Percentiles rank a stretch among this genome's conserved stretches.
Evolutionary conservation across 805 yeast genomes (phyloP).

Genomic region (Myxozyma sirexii): DNA sequence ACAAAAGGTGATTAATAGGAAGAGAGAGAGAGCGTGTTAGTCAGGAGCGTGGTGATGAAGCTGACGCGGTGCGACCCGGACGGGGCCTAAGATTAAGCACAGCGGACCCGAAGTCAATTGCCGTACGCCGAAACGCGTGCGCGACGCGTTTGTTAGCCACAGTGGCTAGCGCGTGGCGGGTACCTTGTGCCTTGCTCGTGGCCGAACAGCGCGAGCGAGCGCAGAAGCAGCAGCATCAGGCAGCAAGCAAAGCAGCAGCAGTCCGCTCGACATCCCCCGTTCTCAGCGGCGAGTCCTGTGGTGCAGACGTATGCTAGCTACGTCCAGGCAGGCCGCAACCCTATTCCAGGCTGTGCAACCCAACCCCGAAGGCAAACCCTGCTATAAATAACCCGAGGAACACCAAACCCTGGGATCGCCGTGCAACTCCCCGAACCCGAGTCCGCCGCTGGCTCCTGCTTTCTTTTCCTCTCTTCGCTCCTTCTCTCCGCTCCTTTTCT

Average conservation of each 20-base stretch:
- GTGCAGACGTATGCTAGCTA: no score
- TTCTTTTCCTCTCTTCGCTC: not conserved
- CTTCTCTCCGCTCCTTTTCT: not conserved
- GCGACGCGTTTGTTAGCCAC: not conserved
- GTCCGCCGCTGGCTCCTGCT: slow-evolving; percentile 5
- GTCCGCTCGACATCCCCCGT: no score
- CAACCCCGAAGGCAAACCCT: not conserved
- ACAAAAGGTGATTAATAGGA: not conserved
- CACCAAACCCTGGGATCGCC: slow-evolving; percentile 15
- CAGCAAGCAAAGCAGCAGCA: not conserved
- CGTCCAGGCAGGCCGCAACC: no score
- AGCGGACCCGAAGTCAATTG: no score
- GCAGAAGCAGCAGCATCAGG: not conserved
- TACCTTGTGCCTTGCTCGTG: slow-evolving; percentile 1
- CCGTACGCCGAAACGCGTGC: not conserved
- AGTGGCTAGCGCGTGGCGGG: not conserved
- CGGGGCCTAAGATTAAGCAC: not conserved
- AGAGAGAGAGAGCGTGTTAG: not conserved
- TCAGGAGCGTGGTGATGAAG: not conserved
- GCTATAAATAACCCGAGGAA: not conserved
- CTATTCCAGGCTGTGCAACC: no score
- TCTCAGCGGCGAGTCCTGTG: no score
- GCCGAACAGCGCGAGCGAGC: not conserved
- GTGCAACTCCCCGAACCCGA: slow-evolving; percentile 11
- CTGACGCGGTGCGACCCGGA: not conserved